Base-by-base conservation (phyloP, 2,329 filamentous ascomycete species). In the Nothopassalora personata region DNA sequence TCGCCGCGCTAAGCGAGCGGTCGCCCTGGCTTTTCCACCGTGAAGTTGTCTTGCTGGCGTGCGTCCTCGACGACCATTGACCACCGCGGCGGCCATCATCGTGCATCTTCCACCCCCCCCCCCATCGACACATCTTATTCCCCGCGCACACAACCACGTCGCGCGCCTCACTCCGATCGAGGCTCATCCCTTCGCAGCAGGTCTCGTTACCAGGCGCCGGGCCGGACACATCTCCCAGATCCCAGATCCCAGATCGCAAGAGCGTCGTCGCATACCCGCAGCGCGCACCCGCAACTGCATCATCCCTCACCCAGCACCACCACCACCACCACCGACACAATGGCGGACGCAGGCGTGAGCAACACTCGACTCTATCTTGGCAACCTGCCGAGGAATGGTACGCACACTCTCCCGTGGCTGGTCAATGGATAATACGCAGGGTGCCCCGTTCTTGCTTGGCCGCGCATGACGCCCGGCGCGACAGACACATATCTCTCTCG, bases 371-470 rank as follows among this genome's bases (percentile, higher is more conserved):
- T 58, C 43, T 58, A 58, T 52, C 57, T 59, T 28, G 57, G 93
- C 78, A 97, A 97, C 80, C 88, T 99, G 76, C 93, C 94, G 77
- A 90, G 91, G 78, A 91, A 90, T 82, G 91, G 92, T 96, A 86
- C 80, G 88, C 77, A 68, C 67, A 54, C 60, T 68, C 59, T 69
- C 67, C 66, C 65, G 59, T 63, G 66, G 61, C 60, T 58, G 62
- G 58, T 66, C 65, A 63, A 61, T 60, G 62, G 64, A 66, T 63
- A 64, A 60, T 34, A 56, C 59, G 53, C 59, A 65, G 60, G 57
- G 65, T 66, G 59, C 53, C 60, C 62, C 64, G 60, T 56, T 56
- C 50, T 57, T 62, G 60, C 56, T 62, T 60, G 63, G 60, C 55
- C 58, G 55, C 60, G 46, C 50, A 43, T 59, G 10, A 34, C 47